Evolutionary conservation across 768 basidiomycete genomes (phyloP), one percentile per base, ranked within the genome.

Genomic region (Tricholoma terreum): DNA sequence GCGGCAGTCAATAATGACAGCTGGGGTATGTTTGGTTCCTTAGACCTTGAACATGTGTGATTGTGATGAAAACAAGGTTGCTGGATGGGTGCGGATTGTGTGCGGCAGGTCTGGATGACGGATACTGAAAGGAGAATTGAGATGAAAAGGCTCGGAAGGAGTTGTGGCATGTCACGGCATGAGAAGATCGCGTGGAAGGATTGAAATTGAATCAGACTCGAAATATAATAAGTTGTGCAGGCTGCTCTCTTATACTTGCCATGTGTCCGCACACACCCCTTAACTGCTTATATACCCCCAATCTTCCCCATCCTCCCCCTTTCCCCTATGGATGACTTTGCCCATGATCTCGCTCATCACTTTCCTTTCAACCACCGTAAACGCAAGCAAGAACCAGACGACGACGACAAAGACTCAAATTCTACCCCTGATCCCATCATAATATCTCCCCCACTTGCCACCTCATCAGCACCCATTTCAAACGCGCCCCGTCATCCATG

Each of bases 321-420:
- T 59, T 51, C 57, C 58, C 58, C 50, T 60, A 87, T 88, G 85
- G 84, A 86, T 75, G 79, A 85, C 77, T 11, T 46, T 12, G 45
- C 45, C 24, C 24, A 24, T 46, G 24, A 27, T 27, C 77, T 84
- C 61, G 77, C 81, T 63, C 81, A 84, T 60, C 75, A 78, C 55
- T 70, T 73, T 62, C 79, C 80, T 58, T 64, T 78, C 30, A 73
- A 80, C 78, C 77, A 78, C 67, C 80, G 84, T 67, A 90, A 90
- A 72, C 84, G 88, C 63, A 90, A 90, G 73, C 80, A 84, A 0
- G 81, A 81, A 68, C 54, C 67, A 27, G 84, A 87, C 65, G 79
- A 81, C 24, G 24, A 3, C 2, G 24, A 66, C 54, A 59, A 30
- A 69, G 69, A 30, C 72, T 77, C 45, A n/a, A 33, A 65, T 14